Percentiles rank a stretch among this genome's conserved stretches.
phyloP scores from a whole-genome alignment of 2,329 filamentous ascomycete species.

The Didymella pomorum region DNA sequence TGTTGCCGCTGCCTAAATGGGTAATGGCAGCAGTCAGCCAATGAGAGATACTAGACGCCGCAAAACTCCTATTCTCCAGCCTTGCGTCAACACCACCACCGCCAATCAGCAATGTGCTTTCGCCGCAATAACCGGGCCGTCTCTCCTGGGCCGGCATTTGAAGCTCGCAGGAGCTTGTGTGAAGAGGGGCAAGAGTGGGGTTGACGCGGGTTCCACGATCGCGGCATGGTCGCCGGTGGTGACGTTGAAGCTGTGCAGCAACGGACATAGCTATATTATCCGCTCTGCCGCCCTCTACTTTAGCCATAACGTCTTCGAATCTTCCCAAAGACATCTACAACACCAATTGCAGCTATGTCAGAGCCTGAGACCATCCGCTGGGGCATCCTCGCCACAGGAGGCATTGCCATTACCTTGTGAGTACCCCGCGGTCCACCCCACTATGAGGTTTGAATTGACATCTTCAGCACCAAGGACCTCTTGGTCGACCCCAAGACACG shows the following conservation, averaged over 20 bases:
- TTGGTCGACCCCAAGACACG: slow-evolving; percentile 75
- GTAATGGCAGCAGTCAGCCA: slow-evolving; percentile 13
- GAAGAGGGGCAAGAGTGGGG: slow-evolving; percentile 23
- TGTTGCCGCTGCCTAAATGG: slow-evolving; percentile 1
- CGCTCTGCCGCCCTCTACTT: neutral
- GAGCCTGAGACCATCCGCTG: slow-evolving; percentile 51
- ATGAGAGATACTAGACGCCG: neutral
- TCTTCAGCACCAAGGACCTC: slow-evolving; percentile 70
- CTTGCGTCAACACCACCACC: neutral
- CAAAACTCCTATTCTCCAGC: neutral
- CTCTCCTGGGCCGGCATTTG: slow-evolving; percentile 1
- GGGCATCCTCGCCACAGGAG: slow-evolving; percentile 60
- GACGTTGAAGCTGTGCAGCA: slow-evolving; percentile 19
- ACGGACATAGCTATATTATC: slow-evolving; percentile 18
- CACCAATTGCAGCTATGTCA: slow-evolving; percentile 34
- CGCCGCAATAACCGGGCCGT: slow-evolving; percentile 4
- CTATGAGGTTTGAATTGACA: slow-evolving; percentile 16
- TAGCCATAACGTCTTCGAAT: neutral
- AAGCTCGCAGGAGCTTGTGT: slow-evolving; percentile 1
- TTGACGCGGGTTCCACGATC: slow-evolving; percentile 8
- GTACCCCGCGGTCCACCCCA: slow-evolving; percentile 32
- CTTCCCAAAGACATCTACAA: neutral
- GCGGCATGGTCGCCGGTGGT: slow-evolving; percentile 13
- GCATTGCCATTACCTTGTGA: slow-evolving; percentile 57
- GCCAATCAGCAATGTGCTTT: slow-evolving; percentile 8